phyloP scores from a whole-genome alignment of 495 filamentous ascomycete species.

The Penicillium robsamsonii region DNA sequence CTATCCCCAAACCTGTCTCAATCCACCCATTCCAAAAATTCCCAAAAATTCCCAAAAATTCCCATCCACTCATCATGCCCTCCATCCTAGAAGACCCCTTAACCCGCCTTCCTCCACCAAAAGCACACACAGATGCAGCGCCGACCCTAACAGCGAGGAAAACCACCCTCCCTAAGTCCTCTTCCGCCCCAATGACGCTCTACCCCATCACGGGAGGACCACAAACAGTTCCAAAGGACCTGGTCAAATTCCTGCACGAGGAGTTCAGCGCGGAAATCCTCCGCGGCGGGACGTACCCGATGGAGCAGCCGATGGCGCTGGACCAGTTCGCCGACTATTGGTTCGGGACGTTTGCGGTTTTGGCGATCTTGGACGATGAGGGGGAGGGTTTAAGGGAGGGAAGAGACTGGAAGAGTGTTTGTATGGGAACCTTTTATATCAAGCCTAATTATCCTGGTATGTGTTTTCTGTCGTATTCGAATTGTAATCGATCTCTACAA shows the following conservation, averaged over 20 bases:
- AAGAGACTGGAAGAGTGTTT: conserved; percentile 77
- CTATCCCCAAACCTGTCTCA: neutral
- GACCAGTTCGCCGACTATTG: conserved; percentile 81
- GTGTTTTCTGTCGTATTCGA: conserved; percentile 38
- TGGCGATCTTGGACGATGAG: conserved; percentile 74
- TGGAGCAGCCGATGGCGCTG: conserved; percentile 69
- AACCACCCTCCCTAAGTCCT: conserved; percentile 72
- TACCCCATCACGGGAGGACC: conserved; percentile 70
- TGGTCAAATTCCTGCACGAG: conserved; percentile 67
- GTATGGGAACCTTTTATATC: conserved; percentile 93
- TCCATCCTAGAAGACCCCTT: conserved; percentile 78
- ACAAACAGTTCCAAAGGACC: conserved; percentile 48
- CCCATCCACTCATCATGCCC: conserved; percentile 33
- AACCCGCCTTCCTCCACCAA: conserved; percentile 51
- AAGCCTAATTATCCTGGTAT: conserved; percentile 97
- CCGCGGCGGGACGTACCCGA: conserved; percentile 89
- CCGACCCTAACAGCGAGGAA: conserved; percentile 64
- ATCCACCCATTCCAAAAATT: neutral
- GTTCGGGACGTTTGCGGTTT: conserved; percentile 90
- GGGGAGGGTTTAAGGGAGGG: conserved; percentile 36
- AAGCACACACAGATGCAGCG: conserved; percentile 52
- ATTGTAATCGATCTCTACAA: neutral
- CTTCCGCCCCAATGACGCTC: conserved; percentile 76
- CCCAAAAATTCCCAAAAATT: neutral
- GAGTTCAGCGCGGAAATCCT: conserved; percentile 89